phyloP scores from a whole-genome alignment of 1,284 basidiomycete species.

The Ceratobasidium sp. region DNA sequence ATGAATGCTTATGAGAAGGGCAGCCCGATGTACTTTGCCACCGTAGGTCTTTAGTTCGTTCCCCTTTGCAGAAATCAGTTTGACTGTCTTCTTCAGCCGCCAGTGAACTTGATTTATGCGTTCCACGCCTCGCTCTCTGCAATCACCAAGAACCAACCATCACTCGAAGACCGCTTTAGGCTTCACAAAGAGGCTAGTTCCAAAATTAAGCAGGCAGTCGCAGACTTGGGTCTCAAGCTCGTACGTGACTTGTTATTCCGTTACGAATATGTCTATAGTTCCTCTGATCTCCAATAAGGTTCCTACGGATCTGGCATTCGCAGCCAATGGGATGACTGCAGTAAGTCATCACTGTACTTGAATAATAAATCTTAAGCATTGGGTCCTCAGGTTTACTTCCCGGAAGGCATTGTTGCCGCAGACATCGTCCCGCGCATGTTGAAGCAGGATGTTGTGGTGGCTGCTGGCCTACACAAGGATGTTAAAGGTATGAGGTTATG shows the following conservation, averaged over 20 bases:
- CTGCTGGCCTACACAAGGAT: constrained; percentile 87
- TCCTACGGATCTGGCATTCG: constrained; percentile 63
- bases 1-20: constrained; percentile 89
- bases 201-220: constrained; percentile 75
- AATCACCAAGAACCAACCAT: constrained; percentile 66
- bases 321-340: constrained; percentile 95
- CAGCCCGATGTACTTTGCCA: constrained; percentile 87
- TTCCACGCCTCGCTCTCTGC: constrained; percentile 79
- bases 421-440: constrained; percentile 77
- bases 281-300: constrained; percentile 51
- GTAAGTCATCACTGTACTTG: constrained; percentile 51
- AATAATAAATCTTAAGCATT: constrained; percentile 8
- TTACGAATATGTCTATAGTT: not conserved
- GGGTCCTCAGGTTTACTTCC: constrained; percentile 68
- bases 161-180: constrained; percentile 81
- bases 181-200: constrained; percentile 77
- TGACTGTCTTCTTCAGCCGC: constrained; percentile 50
- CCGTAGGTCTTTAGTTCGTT: not conserved
- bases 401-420: constrained; percentile 72
- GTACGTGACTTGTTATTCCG: constrained; percentile 24
- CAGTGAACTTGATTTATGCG: constrained; percentile 93
- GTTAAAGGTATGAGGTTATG: constrained; percentile 74
- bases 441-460: constrained; percentile 78
- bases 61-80: not conserved
- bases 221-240: constrained; percentile 74